These are phyloP conservation scores for Reutealis trisperma DNA, from an alignment of 345 rosid species.

Conservation along the genomic window DNA sequence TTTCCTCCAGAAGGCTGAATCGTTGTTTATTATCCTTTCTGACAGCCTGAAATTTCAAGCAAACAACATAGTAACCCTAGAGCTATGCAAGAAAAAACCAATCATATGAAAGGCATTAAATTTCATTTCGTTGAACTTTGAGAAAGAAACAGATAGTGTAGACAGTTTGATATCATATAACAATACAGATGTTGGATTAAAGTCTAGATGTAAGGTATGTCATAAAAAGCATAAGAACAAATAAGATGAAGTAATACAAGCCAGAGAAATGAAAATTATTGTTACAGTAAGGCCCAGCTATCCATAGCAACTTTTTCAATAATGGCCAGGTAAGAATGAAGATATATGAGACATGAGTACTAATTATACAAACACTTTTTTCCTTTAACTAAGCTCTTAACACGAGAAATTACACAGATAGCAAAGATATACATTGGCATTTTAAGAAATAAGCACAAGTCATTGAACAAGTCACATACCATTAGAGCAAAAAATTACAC, in stretches of 20 bases:
- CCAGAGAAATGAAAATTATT: too few species aligned
- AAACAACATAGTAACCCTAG: not conserved
- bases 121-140: not conserved
- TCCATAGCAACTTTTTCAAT: not conserved
- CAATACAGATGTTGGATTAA: not conserved
- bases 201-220: not conserved
- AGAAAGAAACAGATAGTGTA: not conserved
- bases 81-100: not conserved
- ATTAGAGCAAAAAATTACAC: too few species aligned
- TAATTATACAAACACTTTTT: not conserved
- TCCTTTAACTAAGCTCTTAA: not conserved
- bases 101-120: not conserved
- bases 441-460: not conserved
- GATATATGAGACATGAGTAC: not conserved
- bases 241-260: too few species aligned
- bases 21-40: slow-evolving; percentile 86
- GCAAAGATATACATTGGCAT: not conserved
- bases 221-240: not conserved
- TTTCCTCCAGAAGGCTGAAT: slow-evolving; percentile 72
- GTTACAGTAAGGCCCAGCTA: not conserved
- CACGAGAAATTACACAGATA: not conserved
- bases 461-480: not conserved
- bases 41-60: slow-evolving; percentile 56
- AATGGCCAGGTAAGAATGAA: not conserved
- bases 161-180: too few species aligned